Percentiles rank a stretch among this genome's conserved stretches.
These are phyloP conservation scores for Strobilomyces dryophilus DNA, from an alignment of 768 basidiomycete species.

Conservation along the genomic window DNA sequence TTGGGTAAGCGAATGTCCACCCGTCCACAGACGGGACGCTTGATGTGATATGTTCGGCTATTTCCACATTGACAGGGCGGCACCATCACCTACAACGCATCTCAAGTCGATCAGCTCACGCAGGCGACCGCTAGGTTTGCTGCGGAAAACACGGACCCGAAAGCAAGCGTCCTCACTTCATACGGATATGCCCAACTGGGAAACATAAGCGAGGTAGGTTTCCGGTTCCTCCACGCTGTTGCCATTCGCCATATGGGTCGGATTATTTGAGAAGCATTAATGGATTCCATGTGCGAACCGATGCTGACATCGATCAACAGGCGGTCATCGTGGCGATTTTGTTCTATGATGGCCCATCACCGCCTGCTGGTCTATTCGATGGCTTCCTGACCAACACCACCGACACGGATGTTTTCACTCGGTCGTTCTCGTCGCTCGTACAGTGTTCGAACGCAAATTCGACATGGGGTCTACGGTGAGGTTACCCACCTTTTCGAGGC, in stretches of 20 bases:
- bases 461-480: constrained; percentile 23
- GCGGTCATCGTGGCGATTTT: constrained; percentile 32
- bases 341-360: constrained; percentile 52
- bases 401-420: constrained; percentile 12
- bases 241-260: background rate
- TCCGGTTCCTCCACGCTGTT: background rate
- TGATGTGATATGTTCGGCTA: constrained; percentile 1
- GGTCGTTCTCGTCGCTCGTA: constrained; percentile 25
- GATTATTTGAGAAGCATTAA: background rate
- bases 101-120: constrained; percentile 17
- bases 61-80: constrained; percentile 41
- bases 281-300: constrained; percentile 1
- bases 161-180: constrained; percentile 39
- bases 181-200: constrained; percentile 32
- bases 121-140: constrained; percentile 23
- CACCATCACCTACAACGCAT: constrained; percentile 29
- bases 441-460: constrained; percentile 15
- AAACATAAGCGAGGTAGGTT: constrained; percentile 31
- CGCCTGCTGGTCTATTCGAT: constrained; percentile 26
- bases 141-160: constrained; percentile 21
- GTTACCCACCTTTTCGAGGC: background rate
- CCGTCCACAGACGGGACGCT: constrained; percentile 2
- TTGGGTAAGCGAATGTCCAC: constrained; percentile 16
- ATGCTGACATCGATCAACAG: constrained; percentile 8
- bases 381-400: constrained; percentile 24